Evolutionary conservation across 2,329 filamentous ascomycete genomes (phyloP), one percentile per base, ranked within the genome.

Genomic region (Thelonectria blattea): DNA sequence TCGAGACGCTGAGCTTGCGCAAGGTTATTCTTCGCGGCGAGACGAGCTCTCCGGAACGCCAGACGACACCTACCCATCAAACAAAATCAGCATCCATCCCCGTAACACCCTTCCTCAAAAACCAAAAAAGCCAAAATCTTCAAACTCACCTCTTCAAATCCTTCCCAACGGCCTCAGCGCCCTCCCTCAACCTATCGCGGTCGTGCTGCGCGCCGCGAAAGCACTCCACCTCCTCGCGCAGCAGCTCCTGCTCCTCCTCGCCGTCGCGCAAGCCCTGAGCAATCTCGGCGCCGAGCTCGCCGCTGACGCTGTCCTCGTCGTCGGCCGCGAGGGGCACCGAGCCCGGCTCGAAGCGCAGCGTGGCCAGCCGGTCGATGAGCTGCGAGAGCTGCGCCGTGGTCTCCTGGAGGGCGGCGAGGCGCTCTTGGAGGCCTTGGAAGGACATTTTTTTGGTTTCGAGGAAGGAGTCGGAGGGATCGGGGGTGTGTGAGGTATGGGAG

Each of bases 281-380:
- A 64, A 97, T 96, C 74, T 97, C 93, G 20, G 86, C 82, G 65
- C 87, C 86, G 34, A 97, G 84, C 76, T 97, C 93, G 18, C 88
- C 75, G 57, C 89, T 86, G 37, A 83, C 80, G 63, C 83, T 82
- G 60, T 79, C 79, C 51, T 84, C 83, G 18, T 81, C 79, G 52
- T 79, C 78, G 9, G 76, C 74, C 57, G 75, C 77, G 5, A 85
- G 78, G 18, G 85, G 83, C 46, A 85, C 79, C 2, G 84, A 84
- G 15, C 85, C 86, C 5, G 85, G 84, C 56, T 84, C 78, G 73
- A 88, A 87, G 58, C 83, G 78, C 69, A 89, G 80, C 62, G 78
- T 81, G 49, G 81, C 81, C 24, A 90, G 81, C 32, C 85, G 83
- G 58, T 84, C 76, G 69, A 90, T 88, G 48, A 89, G 81, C 59